These are phyloP conservation scores for Pythium chondricola DNA, from an alignment of 352 stramenopile species.

Conservation along the genomic window DNA sequence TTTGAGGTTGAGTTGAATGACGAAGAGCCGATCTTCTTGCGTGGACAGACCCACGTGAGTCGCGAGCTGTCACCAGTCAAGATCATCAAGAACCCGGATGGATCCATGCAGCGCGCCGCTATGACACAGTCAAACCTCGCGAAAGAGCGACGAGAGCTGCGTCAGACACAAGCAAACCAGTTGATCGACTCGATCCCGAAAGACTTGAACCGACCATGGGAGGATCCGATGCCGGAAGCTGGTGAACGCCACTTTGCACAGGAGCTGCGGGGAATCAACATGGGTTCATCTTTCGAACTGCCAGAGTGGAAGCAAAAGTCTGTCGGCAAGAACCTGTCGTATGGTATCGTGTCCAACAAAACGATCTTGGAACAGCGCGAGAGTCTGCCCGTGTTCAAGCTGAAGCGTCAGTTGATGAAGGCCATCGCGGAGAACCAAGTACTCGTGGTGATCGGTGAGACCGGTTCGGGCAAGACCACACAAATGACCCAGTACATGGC, in stretches of 20 bases:
- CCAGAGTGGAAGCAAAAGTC: conserved; percentile 98
- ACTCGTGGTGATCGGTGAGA: conserved; percentile 99
- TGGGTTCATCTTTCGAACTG: conserved; percentile 85
- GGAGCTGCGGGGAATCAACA: conserved; percentile 91
- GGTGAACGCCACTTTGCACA: conserved; percentile 97
- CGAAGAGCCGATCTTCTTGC: conserved; percentile 95
- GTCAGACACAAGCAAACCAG: conserved; percentile 96
- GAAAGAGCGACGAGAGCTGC: conserved; percentile 96
- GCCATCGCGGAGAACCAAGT: conserved; percentile 95
- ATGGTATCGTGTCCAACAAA: conserved; percentile 95
- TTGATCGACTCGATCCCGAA: conserved; percentile 97
- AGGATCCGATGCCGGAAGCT: conserved; percentile 97
- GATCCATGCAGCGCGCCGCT: conserved; percentile 95
- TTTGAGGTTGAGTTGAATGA: conserved; percentile 96
- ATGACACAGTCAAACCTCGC: conserved; percentile 95
- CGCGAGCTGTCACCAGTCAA: conserved; percentile 93
- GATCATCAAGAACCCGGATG: conserved; percentile 99
- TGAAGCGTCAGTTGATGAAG: conserved; percentile 95
- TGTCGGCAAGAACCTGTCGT: conserved; percentile 94
- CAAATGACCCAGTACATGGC: conserved; percentile 99
- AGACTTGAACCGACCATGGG: conserved; percentile 97
- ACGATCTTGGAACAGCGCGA: conserved; percentile 96
- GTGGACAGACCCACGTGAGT: conserved; percentile 89
- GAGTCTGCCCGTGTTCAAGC: conserved; percentile 94
- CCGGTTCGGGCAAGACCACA: conserved; percentile 97